Percentiles rank a stretch among this genome's conserved stretches.
These are phyloP conservation scores for Trametes pubescens DNA, from an alignment of 1,284 basidiomycete genomes.

Conservation along the genomic window DNA sequence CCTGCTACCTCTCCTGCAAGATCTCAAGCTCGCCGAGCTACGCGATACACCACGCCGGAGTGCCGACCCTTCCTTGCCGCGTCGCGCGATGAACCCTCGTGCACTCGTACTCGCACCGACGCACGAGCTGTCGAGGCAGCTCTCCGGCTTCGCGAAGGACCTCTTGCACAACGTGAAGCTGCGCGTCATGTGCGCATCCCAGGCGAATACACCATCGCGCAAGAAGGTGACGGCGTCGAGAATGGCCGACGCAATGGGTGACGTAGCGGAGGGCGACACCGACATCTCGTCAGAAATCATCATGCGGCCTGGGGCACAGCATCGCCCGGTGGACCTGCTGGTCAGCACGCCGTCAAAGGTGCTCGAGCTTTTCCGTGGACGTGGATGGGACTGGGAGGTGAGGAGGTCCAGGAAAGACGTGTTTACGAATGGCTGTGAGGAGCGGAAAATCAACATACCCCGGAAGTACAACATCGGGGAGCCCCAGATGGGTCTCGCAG, in stretches of 20 bases:
- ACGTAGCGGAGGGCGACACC: slow-evolving; percentile 39
- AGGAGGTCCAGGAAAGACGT: slow-evolving; percentile 34
- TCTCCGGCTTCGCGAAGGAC: slow-evolving; percentile 75
- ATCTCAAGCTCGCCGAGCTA: slow-evolving; percentile 70
- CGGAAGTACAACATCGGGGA: slow-evolving; percentile 49
- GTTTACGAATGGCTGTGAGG: slow-evolving; percentile 21
- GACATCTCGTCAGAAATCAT: slow-evolving; percentile 38
- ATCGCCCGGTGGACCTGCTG: slow-evolving; percentile 70
- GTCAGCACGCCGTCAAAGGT: slow-evolving; percentile 82
- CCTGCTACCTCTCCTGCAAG: slow-evolving; percentile 82
- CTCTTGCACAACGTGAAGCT: slow-evolving; percentile 81
- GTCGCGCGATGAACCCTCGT: slow-evolving; percentile 64
- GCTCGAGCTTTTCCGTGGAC: slow-evolving; percentile 74
- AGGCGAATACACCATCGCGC: slow-evolving; percentile 57
- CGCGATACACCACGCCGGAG: slow-evolving; percentile 17
- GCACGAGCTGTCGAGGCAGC: slow-evolving; percentile 86
- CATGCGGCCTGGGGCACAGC: slow-evolving; percentile 26
- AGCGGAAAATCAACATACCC: slow-evolving; percentile 27
- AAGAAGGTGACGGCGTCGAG: slow-evolving; percentile 53
- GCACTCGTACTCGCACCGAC: slow-evolving; percentile 86
- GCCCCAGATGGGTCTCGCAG: slow-evolving; percentile 64
- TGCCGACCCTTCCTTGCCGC: slow-evolving; percentile 8
- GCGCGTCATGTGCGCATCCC: slow-evolving; percentile 74
- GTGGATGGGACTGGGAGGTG: slow-evolving; percentile 67
- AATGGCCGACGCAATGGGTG: slow-evolving; percentile 51